Evolutionary conservation across 1,284 basidiomycete species (phyloP).

Genomic region (Ustilago cynodontis): DNA sequence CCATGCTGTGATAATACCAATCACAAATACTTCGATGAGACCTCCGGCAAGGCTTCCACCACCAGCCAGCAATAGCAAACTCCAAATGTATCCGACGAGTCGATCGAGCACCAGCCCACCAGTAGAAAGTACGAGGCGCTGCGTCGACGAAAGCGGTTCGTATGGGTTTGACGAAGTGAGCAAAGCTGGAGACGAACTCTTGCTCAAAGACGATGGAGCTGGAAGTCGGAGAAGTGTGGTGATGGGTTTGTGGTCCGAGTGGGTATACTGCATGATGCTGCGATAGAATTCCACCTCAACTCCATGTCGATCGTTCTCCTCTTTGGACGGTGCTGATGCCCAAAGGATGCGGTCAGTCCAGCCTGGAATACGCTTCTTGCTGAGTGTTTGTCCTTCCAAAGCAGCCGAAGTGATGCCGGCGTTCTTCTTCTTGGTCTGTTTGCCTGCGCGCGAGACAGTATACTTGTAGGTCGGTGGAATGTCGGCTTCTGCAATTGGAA

Average conservation of each 20-base stretch:
- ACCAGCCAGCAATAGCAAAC: conserved; percentile 79
- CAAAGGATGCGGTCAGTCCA: conserved; percentile 97
- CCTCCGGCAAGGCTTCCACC: conserved; percentile 75
- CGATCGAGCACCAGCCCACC: conserved; percentile 78
- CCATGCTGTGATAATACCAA: conserved; percentile 54
- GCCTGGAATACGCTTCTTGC: conserved; percentile 82
- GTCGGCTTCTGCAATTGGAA: conserved; percentile 42
- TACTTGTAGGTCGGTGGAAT: conserved; percentile 69
- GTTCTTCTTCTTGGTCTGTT: conserved; percentile 43
- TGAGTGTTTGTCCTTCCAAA: conserved; percentile 67
- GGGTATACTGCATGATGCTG: conserved; percentile 66
- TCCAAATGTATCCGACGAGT: conserved; percentile 81
- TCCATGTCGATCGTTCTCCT: conserved; percentile 40
- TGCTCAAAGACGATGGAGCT: conserved; percentile 7
- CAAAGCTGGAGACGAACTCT: conserved; percentile 72
- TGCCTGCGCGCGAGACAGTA: conserved; percentile 42
- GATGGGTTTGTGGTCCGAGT: conserved; percentile 70
- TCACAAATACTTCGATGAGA: conserved; percentile 51
- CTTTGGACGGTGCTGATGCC: conserved; percentile 69
- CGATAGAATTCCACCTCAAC: conserved; percentile 65
- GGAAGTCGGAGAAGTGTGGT: conserved; percentile 67
- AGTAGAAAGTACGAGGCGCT: conserved; percentile 59
- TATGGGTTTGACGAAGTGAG: conserved; percentile 72
- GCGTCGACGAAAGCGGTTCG: conserved; percentile 21
- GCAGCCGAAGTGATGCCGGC: conserved; percentile 39